phyloP scores from a whole-genome alignment of 192 early-diverging fungal species.

The Chytriomyces confervae region DNA sequence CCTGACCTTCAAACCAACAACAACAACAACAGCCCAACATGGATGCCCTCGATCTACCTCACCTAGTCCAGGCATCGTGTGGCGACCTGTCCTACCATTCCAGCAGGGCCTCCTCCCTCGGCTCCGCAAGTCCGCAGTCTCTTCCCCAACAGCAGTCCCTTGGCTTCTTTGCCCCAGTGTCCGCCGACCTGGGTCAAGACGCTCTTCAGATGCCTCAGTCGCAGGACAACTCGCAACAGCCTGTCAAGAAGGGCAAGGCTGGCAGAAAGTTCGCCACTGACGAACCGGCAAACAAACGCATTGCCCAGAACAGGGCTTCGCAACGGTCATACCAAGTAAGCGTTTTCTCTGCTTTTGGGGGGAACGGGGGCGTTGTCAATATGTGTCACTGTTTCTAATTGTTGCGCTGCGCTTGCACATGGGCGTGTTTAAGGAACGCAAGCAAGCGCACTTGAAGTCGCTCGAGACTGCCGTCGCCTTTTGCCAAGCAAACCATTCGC shows the following conservation, averaged over 20 bases:
- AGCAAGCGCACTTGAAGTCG: slow-evolving; percentile 18
- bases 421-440: slow-evolving; percentile 11
- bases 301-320: slow-evolving; percentile 26
- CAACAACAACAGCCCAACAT: no score
- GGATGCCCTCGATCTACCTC: no score
- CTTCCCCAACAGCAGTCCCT: no score
- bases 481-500: no score
- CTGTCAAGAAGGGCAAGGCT: neutral
- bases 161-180: no score
- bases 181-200: no score
- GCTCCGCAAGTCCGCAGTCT: neutral
- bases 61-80: no score
- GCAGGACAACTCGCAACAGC: neutral
- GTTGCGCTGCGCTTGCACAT: neutral
- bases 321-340: slow-evolving; percentile 22
- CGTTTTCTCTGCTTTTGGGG: neutral
- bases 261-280: neutral
- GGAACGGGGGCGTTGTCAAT: neutral
- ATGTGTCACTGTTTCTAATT: neutral
- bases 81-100: no score
- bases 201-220: no score
- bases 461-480: neutral
- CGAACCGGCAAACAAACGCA: slow-evolving; percentile 7
- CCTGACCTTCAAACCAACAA: no score
- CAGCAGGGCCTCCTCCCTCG: neutral